Evolutionary conservation across 2,329 filamentous ascomycete genomes (phyloP).

Genomic region (Didymella exigua): DNA sequence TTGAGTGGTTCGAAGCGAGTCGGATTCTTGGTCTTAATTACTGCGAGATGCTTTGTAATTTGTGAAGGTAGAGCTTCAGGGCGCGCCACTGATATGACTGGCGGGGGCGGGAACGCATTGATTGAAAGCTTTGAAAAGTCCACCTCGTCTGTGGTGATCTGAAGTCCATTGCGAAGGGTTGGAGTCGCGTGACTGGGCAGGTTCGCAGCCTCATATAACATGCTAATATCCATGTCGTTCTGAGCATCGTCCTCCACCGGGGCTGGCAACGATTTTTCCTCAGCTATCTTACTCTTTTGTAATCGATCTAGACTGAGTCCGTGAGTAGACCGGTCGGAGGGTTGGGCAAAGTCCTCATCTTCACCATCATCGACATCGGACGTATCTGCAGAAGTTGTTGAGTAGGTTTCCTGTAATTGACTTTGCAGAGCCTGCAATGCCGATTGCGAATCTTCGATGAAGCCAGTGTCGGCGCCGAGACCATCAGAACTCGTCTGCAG

Average conservation of each 20-base stretch:
- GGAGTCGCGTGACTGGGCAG: background rate
- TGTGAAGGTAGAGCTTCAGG: conserved; percentile 35
- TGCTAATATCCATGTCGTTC: background rate
- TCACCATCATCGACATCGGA: conserved; percentile 21
- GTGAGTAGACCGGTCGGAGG: background rate
- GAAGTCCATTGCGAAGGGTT: background rate
- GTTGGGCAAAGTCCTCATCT: background rate
- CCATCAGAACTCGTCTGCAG: background rate
- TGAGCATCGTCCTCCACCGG: background rate
- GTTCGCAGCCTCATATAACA: background rate
- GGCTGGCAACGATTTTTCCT: background rate
- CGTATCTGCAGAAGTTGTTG: conserved; percentile 29
- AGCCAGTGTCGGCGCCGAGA: conserved; percentile 23
- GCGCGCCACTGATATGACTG: conserved; percentile 25
- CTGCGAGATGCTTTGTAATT: conserved; percentile 32
- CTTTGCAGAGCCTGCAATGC: conserved; percentile 51
- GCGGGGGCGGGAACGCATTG: conserved; percentile 35
- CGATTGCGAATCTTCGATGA: conserved; percentile 53
- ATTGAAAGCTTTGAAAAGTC: conserved; percentile 29
- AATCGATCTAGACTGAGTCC: too few relatives aligned
- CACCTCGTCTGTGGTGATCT: background rate
- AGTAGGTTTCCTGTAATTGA: conserved; percentile 43
- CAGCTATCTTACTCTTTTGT: background rate
- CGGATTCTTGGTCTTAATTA: conserved; percentile 37
- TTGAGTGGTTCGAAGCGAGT: conserved; percentile 42